Evolutionary conservation across 2,329 filamentous ascomycete genomes (phyloP).

Genomic region (Exophiala dermatitidis): DNA sequence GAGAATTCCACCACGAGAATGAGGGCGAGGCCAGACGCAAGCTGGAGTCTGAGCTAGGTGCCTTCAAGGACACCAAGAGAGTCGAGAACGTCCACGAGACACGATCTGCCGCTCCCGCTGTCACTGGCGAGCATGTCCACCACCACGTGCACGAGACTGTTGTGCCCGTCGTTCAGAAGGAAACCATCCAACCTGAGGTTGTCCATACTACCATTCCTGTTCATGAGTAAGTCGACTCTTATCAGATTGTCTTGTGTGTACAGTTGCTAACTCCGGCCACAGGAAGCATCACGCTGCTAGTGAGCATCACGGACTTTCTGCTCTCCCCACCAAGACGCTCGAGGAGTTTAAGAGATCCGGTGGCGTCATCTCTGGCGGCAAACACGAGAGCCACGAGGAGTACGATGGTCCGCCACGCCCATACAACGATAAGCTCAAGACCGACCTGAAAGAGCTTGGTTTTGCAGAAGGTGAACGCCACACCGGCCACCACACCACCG

Average conservation of each 20-base stretch:
- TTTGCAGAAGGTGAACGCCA: background rate
- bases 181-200: slow-evolving; percentile 53
- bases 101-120: slow-evolving; percentile 41
- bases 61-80: slow-evolving; percentile 47
- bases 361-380: slow-evolving; percentile 44
- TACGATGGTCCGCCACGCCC: slow-evolving; percentile 44
- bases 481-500: background rate
- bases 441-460: slow-evolving; percentile 15
- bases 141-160: slow-evolving; percentile 58
- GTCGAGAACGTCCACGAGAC: slow-evolving; percentile 46
- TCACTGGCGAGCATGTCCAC: slow-evolving; percentile 58
- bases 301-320: slow-evolving; percentile 58
- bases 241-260: background rate
- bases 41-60: slow-evolving; percentile 48
- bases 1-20: slow-evolving; percentile 55
- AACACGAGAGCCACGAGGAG: slow-evolving; percentile 37
- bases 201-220: slow-evolving; percentile 66
- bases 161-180: slow-evolving; percentile 64
- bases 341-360: slow-evolving; percentile 55
- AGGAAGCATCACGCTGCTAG: slow-evolving; percentile 56
- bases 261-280: background rate
- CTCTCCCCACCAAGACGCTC: slow-evolving; percentile 58
- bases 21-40: slow-evolving; percentile 41
- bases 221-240: slow-evolving; percentile 47
- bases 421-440: slow-evolving; percentile 24